phyloP scores from a whole-genome alignment of 495 filamentous ascomycete species.

The Pseudomonodictys pantanalensis region DNA sequence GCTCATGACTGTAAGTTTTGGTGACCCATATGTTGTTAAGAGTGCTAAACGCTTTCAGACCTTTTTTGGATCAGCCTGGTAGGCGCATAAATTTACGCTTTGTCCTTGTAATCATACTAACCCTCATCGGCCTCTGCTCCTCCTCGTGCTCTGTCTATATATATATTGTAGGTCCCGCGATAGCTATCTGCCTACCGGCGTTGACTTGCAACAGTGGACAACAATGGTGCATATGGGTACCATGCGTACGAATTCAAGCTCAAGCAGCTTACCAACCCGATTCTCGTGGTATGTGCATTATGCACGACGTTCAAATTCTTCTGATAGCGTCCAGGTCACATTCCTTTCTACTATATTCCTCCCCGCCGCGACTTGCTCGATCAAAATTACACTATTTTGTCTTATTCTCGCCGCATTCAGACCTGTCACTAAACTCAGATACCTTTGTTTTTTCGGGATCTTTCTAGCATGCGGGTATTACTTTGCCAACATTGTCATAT shows the following conservation, averaged over 20 bases:
- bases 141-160: background rate
- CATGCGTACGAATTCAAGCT: conserved; percentile 13
- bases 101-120: background rate
- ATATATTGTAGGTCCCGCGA: background rate
- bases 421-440: background rate
- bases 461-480: background rate
- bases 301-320: background rate
- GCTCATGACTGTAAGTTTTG: background rate
- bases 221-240: conserved; percentile 1
- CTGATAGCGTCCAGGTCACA: background rate
- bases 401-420: conserved; percentile 2
- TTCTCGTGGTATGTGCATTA: background rate
- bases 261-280: conserved; percentile 3
- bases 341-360: background rate
- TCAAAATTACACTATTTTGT: conserved; percentile 5
- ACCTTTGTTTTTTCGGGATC: conserved; percentile 1
- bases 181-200: background rate
- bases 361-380: background rate
- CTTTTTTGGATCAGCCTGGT: background rate
- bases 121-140: background rate
- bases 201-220: background rate
- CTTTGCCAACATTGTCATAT: background rate
- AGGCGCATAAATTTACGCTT: background rate
- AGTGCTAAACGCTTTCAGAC: background rate
- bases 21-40: background rate